Percentiles rank a stretch among this genome's conserved stretches.
Conservation (phyloP, 139 green algal species). For the Asterochloris erici region DNA sequence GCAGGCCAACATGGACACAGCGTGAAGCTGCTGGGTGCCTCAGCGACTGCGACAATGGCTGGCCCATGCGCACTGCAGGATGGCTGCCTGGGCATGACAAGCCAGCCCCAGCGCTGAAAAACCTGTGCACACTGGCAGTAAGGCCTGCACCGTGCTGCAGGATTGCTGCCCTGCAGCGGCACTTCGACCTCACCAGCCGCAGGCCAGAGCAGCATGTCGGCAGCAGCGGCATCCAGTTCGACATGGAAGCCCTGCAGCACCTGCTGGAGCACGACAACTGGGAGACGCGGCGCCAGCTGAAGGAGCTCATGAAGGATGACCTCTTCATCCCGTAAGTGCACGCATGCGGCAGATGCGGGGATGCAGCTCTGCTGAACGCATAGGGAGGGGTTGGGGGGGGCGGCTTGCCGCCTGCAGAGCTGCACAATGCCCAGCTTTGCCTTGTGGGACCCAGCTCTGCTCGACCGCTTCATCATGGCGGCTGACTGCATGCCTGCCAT, state of each 20-base stretch:
- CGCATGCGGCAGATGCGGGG: not conserved
- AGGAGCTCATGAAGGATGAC: slow-evolving; percentile 70
- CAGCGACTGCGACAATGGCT: no score
- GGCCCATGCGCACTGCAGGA: no score
- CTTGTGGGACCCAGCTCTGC: no score
- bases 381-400: not conserved
- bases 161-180: not conserved
- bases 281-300: slow-evolving; percentile 57
- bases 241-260: slow-evolving; percentile 40
- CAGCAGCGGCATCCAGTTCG: not conserved
- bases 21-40: no score
- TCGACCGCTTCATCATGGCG: no score
- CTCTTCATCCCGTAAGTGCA: slow-evolving; percentile 63
- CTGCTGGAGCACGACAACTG: slow-evolving; percentile 85
- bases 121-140: no score
- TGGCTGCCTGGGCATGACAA: no score
- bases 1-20: no score
- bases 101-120: no score
- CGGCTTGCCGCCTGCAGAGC: not conserved
- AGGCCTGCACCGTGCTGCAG: no score
- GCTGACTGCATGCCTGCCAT: not conserved
- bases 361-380: not conserved
- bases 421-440: no score
- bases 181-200: slow-evolving; percentile 5
- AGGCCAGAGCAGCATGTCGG: not conserved